Evolutionary conservation across 495 filamentous ascomycete species (phyloP).

Genomic region (Penicillium canescens): DNA sequence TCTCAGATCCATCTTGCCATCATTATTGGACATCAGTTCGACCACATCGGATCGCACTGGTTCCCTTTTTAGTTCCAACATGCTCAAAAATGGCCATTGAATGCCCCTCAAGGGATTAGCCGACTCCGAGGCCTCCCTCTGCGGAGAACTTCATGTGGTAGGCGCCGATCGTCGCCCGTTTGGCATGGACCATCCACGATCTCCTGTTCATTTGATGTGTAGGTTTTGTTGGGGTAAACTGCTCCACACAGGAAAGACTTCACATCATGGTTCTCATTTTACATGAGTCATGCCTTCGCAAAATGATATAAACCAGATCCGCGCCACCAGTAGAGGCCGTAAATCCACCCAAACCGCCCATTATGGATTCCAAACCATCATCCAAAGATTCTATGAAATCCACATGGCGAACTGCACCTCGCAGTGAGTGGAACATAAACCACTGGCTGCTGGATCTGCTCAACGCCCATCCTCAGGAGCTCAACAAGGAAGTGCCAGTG

Average conservation of each 20-base stretch:
- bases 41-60: not conserved
- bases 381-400: slow-evolving; percentile 48
- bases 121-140: not conserved
- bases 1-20: not conserved
- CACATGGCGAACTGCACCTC: slow-evolving; percentile 38
- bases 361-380: slow-evolving; percentile 27
- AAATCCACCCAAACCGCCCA: slow-evolving; percentile 1
- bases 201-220: slow-evolving; percentile 11
- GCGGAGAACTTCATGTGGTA: slow-evolving; percentile 19
- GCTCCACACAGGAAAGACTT: slow-evolving; percentile 14
- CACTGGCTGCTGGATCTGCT: slow-evolving; percentile 37
- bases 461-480: slow-evolving; percentile 34
- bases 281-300: slow-evolving; percentile 11
- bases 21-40: slow-evolving; percentile 1
- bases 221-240: slow-evolving; percentile 21
- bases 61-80: slow-evolving; percentile 3
- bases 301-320: slow-evolving; percentile 19
- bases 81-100: not conserved
- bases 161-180: slow-evolving; percentile 10
- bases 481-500: slow-evolving; percentile 36
- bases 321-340: not conserved
- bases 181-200: not conserved
- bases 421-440: slow-evolving; percentile 33
- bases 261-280: slow-evolving; percentile 12
- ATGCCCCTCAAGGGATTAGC: not conserved